Evolutionary conservation across 805 yeast species (phyloP), one percentile per base, ranked within the genome.

Genomic region (Ogataea pilisensis): DNA sequence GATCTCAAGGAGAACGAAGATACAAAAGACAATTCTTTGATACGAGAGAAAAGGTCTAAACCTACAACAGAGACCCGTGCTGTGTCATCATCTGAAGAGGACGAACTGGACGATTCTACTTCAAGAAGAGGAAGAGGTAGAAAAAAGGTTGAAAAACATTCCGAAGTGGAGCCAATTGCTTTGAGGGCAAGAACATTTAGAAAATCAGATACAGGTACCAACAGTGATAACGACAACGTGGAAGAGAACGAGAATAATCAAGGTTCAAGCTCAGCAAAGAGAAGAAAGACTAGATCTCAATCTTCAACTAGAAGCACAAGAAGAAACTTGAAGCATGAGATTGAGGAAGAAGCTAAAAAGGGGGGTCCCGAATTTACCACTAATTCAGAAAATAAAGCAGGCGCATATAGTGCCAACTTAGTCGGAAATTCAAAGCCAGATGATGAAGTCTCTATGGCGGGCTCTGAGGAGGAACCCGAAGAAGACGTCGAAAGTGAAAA

Each of bases 261-360:
- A 26, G 8, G 11, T 19, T 24, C 20, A 18, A 32, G 29, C 13
- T 16, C 28, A 8, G 17, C 31, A 31, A 34, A 19, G n/a, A 38
- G 38, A 34, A 41, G 44, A 31, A 44, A 26, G 31, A 35, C 44
- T 14, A 43, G 45, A 29, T 39, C 43, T 3, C 41, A 38, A 26
- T 38, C 44, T 17, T 28, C 30, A 2, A 34, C 47, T 6, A 42
- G 50, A 18, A 46, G 46, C 33, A 43, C 52, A 6, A 41, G 51
- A 35, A 37, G 56, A 27, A 51, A 49, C 26, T 37, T 52, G 36
- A 37, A 39, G n/a, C 30, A 34, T 19, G 46, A 45, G 27, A 42
- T 45, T 14, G 45, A 43, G 30, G 41, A 46, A 29, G 53, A 41
- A 31, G 44, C 39, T 0, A 42, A 40, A 33, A 38, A 34, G 34